Evolutionary conservation across 768 basidiomycete species (phyloP), one percentile per base, ranked within the genome.

Genomic region (Russula earlei): DNA sequence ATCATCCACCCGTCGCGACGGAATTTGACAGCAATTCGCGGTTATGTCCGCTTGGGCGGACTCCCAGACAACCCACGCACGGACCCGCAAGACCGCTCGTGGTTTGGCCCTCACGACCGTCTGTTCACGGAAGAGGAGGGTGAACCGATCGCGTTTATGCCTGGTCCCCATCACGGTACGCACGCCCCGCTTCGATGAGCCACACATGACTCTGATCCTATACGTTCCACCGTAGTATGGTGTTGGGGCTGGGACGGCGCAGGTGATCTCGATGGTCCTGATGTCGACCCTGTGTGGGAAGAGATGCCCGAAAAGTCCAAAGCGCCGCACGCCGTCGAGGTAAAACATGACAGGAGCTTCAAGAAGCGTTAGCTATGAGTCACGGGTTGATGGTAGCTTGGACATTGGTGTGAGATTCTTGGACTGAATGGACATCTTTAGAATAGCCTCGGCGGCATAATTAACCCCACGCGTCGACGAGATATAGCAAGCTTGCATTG

Each of bases 191-290:
- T 12, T 19, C 49, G 0, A 11, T 17, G 17, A 20, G 10, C 12
- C 14, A 7, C 33, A 2, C 22, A 33, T 11, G 20, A 14, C n/a
- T n/a, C 45, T 60, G 45, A 55, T 40, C 10, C 37, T 34, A 34
- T 12, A 50, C 37, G 19, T 19, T 37, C 5, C 27, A 33, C 43
- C 46, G 38, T 65, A 96, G 95, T 98, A 12, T 97, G 95, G 95
- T 98, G 95, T 67, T 97, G 95, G 95, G 95, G 95, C 19, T 99
- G 95, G 95, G 95, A 99, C 65, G 95, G 95, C 14, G 95, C 95
- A 3, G 95, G 95, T 19, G 95, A 99, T 67, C 79, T 99, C 22
- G 95, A 97, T 61, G 95, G 94, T 41, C 95, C 95, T 0, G 94
- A 98, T 65, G 91, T 99, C 6, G 95, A 98, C 64, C 95, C 95